These are phyloP conservation scores for Aspergillus incahuasiensis DNA, from an alignment of 495 filamentous ascomycete species.

Conservation along the genomic window DNA sequence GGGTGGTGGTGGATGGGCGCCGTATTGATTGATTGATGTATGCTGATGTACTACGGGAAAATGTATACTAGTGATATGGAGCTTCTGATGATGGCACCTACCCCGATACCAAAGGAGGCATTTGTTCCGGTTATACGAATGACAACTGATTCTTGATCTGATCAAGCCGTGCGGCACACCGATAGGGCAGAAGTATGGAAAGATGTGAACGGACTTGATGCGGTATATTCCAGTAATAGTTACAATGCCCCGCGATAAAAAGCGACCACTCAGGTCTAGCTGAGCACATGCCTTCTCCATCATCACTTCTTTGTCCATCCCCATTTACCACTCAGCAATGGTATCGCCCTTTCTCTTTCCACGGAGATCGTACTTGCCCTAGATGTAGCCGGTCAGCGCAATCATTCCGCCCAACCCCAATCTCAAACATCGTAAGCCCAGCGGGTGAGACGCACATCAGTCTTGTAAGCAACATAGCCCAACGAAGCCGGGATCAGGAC, in stretches of 20 bases:
- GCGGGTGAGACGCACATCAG: conserved; percentile 62
- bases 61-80: conserved; percentile 14
- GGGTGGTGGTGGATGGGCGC: conserved; percentile 40
- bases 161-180: too few species aligned
- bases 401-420: conserved; percentile 8
- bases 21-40: conserved; percentile 33
- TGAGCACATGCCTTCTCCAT: not conserved
- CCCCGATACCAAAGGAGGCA: conserved; percentile 7
- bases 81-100: conserved; percentile 16
- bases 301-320: conserved; percentile 17
- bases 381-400: conserved; percentile 2
- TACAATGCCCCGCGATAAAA: conserved; percentile 31
- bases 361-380: conserved; percentile 85
- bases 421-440: not conserved
- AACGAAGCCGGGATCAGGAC: conserved; percentile 63
- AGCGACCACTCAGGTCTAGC: not conserved
- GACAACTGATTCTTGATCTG: not conserved
- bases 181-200: too few species aligned
- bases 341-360: conserved; percentile 84
- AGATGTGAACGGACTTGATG: conserved; percentile 19
- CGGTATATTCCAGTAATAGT: conserved; percentile 39
- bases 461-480: conserved; percentile 65
- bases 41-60: not conserved
- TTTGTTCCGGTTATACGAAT: too few species aligned
- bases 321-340: conserved; percentile 61